Percentiles rank a stretch among this genome's conserved stretches.
These are phyloP conservation scores for Haematococcus sp. DNA, from an alignment of 139 green algal species.

Conservation along the genomic window DNA sequence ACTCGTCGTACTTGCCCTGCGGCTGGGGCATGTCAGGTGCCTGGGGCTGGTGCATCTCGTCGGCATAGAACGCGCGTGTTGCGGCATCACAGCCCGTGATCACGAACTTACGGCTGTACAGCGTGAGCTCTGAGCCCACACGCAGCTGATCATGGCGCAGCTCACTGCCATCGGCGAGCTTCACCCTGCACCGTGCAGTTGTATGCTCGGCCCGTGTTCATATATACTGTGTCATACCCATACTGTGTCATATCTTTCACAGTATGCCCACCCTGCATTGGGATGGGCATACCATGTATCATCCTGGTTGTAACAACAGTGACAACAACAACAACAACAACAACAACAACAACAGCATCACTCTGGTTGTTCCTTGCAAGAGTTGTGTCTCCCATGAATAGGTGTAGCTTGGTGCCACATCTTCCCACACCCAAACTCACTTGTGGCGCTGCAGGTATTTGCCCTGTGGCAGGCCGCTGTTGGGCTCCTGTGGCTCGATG, in stretches of 20 bases:
- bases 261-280: too few relatives aligned
- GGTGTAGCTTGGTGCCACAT: too few relatives aligned
- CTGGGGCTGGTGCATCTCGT: conserved; percentile 10
- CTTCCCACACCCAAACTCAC: too few relatives aligned
- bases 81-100: conserved; percentile 21
- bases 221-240: too few relatives aligned
- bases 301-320: too few relatives aligned
- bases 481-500: conserved; percentile 63
- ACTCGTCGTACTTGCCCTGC: conserved; percentile 23
- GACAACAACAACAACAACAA: too few relatives aligned
- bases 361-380: too few relatives aligned
- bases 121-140: conserved; percentile 18
- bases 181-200: conserved; percentile 21
- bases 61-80: conserved; percentile 21
- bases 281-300: too few relatives aligned
- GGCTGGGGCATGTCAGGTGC: conserved; percentile 15
- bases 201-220: too few relatives aligned
- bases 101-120: conserved; percentile 37
- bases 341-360: too few relatives aligned
- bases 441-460: conserved; percentile 65
- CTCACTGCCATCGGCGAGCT: conserved; percentile 19
- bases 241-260: too few relatives aligned
- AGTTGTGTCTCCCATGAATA: too few relatives aligned
- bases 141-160: conserved; percentile 31
- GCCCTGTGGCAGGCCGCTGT: conserved; percentile 76